These are phyloP conservation scores for Cytospora mali DNA, from an alignment of 2,329 filamentous ascomycete genomes.

Conservation along the genomic window DNA sequence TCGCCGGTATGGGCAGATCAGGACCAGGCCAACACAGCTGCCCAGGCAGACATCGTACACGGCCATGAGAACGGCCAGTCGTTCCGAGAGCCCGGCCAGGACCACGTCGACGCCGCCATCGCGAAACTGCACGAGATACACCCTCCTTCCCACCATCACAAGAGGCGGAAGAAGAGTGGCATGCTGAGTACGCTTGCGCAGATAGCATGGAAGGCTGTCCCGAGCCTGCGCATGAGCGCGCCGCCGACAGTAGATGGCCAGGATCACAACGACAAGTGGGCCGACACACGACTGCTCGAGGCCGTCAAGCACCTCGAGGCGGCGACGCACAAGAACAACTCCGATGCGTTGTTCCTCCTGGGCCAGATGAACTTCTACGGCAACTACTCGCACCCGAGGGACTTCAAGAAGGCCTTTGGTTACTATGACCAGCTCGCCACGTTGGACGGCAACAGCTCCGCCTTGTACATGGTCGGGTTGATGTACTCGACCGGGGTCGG, in stretches of 20 bases:
- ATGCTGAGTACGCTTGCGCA: constrained; percentile 48
- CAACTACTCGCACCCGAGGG: constrained; percentile 83
- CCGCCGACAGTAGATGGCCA: constrained; percentile 42
- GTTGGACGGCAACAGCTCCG: constrained; percentile 82
- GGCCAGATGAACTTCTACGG: constrained; percentile 97
- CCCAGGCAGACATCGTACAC: constrained; percentile 24
- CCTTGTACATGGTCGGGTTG: constrained; percentile 92
- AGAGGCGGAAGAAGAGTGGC: constrained; percentile 47
- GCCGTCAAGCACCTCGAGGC: constrained; percentile 57
- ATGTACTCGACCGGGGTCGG: constrained; percentile 95
- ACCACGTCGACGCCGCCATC: constrained; percentile 56
- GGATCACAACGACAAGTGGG: constrained; percentile 36
- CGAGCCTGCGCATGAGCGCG: constrained; percentile 51
- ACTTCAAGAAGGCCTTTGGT: constrained; percentile 77
- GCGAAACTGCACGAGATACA: constrained; percentile 54
- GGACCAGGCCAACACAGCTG: constrained; percentile 33
- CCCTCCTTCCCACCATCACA: constrained; percentile 44
- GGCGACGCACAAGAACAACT: constrained; percentile 60
- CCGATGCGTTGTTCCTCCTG: constrained; percentile 85
- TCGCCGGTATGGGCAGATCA: constrained; percentile 44
- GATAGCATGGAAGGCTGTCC: constrained; percentile 51
- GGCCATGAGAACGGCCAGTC: constrained; percentile 24
- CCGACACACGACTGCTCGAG: constrained; percentile 50
- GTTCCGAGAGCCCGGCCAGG: constrained; percentile 45
- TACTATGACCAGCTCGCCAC: constrained; percentile 79